Base-by-base conservation (phyloP, 495 filamentous ascomycete genomes). In the Pyrenula massariospora region DNA sequence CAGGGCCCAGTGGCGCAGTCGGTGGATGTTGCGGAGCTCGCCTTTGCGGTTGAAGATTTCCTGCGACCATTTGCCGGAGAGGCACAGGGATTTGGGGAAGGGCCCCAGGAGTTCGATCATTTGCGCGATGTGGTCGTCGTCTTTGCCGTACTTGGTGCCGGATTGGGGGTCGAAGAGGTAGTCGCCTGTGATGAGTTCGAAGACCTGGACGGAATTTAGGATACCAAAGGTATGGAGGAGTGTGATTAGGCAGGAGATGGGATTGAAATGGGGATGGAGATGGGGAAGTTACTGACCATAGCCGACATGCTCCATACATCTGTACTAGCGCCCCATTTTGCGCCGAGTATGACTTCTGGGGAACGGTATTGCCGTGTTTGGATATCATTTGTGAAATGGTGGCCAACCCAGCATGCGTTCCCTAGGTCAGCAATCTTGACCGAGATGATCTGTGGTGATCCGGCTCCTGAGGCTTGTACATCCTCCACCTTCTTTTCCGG, bases 231-330 rank as follows among this genome's bases (percentile, higher is more conserved):
- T 24, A 47, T 25, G 31, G 31, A 15, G 3, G 22, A 49, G 36
- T 63, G n/a, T 47, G 2, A 24, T 50, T 24, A 56, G 42, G 15
- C 3, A 31, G 10, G 25, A 21, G 24, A 15, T 10, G 23, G 19
- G 23, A 22, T 3, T 23, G 12, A 21, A 20, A 19, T 31, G 10
- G 42, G 42, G 52, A 22, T 48, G 50, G n/a, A n/a, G n/a, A n/a
- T n/a, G n/a, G n/a, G n/a, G n/a, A n/a, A n/a, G n/a, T n/a, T n/a
- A n/a, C 79, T 54, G 76, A 97, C 94, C 93, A 99, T 99, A 61
- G 87, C 87, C 22, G 94, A 89, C 93, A 99, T 99, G 71, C 94
- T 97, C 93, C 93, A 99, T 19, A 99, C 86, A 68, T 99, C 93
- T 1, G 93, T 97, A 65, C 93, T 97, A 2, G 93, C 93, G 54